phyloP scores from a whole-genome alignment of 2,329 filamentous ascomycete species.

The Aspergillus aculeatinus region DNA sequence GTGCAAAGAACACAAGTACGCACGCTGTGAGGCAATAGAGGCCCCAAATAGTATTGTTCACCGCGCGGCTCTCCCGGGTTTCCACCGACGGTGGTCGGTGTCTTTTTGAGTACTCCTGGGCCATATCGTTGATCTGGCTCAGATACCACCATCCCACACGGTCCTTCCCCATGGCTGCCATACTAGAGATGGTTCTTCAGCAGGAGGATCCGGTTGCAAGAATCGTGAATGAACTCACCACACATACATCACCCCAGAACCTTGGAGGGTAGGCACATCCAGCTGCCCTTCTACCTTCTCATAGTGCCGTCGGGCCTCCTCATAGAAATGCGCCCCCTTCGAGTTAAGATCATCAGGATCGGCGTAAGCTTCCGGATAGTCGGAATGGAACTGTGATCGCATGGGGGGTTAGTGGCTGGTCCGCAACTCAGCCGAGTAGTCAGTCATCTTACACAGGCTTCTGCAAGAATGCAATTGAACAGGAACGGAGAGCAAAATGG shows the following conservation, averaged over 20 bases:
- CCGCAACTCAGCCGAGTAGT: not conserved
- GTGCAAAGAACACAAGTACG: not conserved
- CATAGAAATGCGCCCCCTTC: conserved; percentile 27
- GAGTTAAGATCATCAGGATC: conserved; percentile 14
- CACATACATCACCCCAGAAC: conserved; percentile 22
- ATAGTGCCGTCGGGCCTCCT: conserved; percentile 25
- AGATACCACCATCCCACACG: not conserved
- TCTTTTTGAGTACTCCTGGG: not conserved
- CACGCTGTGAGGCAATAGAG: conserved; percentile 15
- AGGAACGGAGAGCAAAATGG: conserved; percentile 32
- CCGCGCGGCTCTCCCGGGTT: conserved; percentile 6
- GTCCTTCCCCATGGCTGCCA: not conserved
- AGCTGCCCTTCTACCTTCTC: conserved; percentile 25
- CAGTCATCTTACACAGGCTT: conserved; percentile 21
- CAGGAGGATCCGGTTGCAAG: too few relatives aligned
- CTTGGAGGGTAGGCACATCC: conserved; percentile 25
- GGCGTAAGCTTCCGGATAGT: conserved; percentile 22
- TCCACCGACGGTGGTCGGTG: not conserved
- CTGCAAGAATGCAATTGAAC: conserved; percentile 31
- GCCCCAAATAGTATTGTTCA: conserved; percentile 10
- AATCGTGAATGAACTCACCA: conserved; percentile 13
- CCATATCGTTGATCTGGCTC: not conserved
- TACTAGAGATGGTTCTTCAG: not conserved
- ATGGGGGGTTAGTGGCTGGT: not conserved
- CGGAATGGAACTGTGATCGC: conserved; percentile 8